phyloP scores from a whole-genome alignment of 2,329 filamentous ascomycete genomes.

The Penicillium sp. region DNA sequence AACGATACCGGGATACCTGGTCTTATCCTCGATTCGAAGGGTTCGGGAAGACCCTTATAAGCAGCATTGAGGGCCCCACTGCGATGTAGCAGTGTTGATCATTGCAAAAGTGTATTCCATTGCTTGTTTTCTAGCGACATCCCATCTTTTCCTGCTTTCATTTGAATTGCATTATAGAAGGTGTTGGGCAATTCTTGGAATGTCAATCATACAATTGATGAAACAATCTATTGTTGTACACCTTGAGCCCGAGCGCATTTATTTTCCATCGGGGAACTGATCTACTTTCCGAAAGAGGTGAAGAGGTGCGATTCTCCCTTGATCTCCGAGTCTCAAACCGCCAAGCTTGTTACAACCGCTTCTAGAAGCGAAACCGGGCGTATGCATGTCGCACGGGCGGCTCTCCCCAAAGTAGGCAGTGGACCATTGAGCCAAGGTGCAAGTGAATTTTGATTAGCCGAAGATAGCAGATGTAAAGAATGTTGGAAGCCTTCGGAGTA shows the following conservation, averaged over 20 bases:
- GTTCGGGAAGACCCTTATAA: conserved; percentile 38
- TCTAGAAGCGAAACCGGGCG: neutral
- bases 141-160: neutral
- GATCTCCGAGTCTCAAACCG: conserved; percentile 2
- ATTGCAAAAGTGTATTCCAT: neutral
- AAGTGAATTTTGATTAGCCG: conserved; percentile 1
- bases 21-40: conserved; percentile 43
- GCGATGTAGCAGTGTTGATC: neutral
- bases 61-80: conserved; percentile 25
- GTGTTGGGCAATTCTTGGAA: neutral
- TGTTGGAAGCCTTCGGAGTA: neutral
- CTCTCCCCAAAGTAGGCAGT: neutral
- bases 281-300: conserved; percentile 3
- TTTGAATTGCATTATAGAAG: conserved; percentile 15
- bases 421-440: neutral
- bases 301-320: neutral
- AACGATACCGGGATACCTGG: conserved; percentile 45
- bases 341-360: conserved; percentile 3
- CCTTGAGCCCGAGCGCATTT: neutral
- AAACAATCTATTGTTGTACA: neutral
- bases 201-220: neutral
- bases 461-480: neutral
- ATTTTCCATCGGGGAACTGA: neutral
- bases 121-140: conserved; percentile 8
- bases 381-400: neutral